Base-by-base conservation (phyloP, 1,284 basidiomycete genomes). In the Pholiota adiposa region DNA sequence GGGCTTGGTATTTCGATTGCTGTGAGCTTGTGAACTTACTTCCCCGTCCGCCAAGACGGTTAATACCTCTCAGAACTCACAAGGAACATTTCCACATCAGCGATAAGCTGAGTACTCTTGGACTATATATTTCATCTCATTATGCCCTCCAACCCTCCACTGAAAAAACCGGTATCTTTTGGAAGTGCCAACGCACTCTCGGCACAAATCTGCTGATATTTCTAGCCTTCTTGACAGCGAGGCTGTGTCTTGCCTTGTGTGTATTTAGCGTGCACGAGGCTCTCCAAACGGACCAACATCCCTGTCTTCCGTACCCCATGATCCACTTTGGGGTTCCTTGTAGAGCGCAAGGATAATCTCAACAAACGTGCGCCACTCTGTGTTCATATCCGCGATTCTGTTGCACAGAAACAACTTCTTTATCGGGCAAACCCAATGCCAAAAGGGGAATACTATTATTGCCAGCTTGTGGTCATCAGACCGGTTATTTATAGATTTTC, bases 351-450 rank as follows among this genome's bases (percentile, higher is more conserved):
- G 8, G 31, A 38, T 27, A n/a, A 3, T 40, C 27, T 43, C 14
- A 43, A 43, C 19, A 25, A 29, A 50, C 31, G 27, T 33, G 31
- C n/a, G 18, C 7, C 7, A 18, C 25, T 34, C 1, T 21, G 3
- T 31, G 8, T 51, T 51, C 49, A 11, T 34, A 21, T 33, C 21
- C 18, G 31, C 18, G 18, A 29, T 29, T 5, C 8, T 14, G 25
- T 14, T 4, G 33, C 19, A 12, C 25, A 40, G 38, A 29, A n/a
- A 25, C 25, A 25, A 5, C 23, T 54, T 44, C 40, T 54, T 54
- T 54, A 54, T 54, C 41, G 40, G 53, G 53, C 4, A 54, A 54
- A 19, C n/a, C 19, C 52, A 18, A 54, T 54, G 52, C 52, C 52
- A 43, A 54, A 54, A 44, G 14, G 27, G 52, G 52, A 27, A 16